A percentile compares a stretch with the other conserved stretches of the same genome.
Conservation (phyloP, 129 eudicot species). For the Silybum marianum region DNA sequence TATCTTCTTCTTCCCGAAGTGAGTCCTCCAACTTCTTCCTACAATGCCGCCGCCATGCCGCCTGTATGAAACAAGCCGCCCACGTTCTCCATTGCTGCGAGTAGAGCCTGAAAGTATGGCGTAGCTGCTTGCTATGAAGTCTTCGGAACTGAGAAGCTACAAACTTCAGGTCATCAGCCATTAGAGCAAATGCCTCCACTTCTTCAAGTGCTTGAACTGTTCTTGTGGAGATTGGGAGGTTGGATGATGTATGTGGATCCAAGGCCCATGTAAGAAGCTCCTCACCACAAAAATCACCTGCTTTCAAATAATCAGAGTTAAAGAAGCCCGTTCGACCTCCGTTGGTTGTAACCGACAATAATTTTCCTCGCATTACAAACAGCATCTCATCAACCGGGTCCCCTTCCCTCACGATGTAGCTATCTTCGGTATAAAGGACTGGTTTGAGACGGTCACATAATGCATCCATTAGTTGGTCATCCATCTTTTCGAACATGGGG, state of each 20-base stretch:
- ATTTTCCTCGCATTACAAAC: constrained; percentile 86
- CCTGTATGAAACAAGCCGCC: constrained; percentile 98
- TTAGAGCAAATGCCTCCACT: constrained; percentile 86
- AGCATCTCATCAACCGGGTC: constrained; percentile 97
- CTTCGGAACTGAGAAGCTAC: constrained; percentile 94
- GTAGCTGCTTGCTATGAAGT: constrained; percentile 90
- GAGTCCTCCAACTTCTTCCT: constrained; percentile 79
- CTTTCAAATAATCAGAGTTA: constrained; percentile 66
- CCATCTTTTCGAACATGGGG: constrained; percentile 97
- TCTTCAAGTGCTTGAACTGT: constrained; percentile 85
- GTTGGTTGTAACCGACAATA: constrained; percentile 74
- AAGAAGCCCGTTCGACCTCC: constrained; percentile 95
- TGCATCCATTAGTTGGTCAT: constrained; percentile 91
- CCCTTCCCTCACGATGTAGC: constrained; percentile 87
- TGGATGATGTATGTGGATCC: constrained; percentile 84
- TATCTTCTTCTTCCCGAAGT: constrained; percentile 71
- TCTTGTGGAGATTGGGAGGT: constrained; percentile 87
- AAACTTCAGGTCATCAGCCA: constrained; percentile 82
- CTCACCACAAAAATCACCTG: constrained; percentile 97
- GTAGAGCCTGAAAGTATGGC: constrained; percentile 89
- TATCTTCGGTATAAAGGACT: constrained; percentile 74
- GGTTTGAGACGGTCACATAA: constrained; percentile 93
- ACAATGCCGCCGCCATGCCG: constrained; percentile 83
- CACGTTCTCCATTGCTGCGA: constrained; percentile 97
- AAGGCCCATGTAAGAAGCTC: constrained; percentile 99